A percentile compares a stretch with the other conserved stretches of the same genome.
phyloP scores from a whole-genome alignment of 1,284 basidiomycete species.

The Ustilago hordei region DNA sequence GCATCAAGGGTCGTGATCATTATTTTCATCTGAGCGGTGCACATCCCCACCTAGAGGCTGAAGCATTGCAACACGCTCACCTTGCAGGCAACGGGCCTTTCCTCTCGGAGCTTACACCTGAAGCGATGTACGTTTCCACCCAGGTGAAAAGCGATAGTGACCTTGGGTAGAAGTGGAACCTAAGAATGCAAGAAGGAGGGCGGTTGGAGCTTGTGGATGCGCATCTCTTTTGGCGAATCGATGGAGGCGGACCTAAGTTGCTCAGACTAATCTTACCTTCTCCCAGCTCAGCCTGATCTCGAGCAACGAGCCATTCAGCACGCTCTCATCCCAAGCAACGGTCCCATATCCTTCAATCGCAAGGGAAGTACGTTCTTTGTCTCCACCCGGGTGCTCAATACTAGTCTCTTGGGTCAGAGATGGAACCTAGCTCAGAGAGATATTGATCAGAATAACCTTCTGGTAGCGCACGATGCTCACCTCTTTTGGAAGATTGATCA shows the following conservation, averaged over 20 bases:
- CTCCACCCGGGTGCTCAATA: background rate
- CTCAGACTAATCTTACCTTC: slow-evolving; percentile 5
- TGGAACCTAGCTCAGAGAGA: slow-evolving; percentile 3
- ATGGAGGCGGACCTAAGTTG: slow-evolving; percentile 2
- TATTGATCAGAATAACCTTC: background rate
- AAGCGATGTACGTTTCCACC: slow-evolving; percentile 7
- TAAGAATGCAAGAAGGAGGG: background rate
- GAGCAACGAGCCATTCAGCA: background rate
- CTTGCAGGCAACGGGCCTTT: slow-evolving; percentile 9
- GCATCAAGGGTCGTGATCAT: background rate
- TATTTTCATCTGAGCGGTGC: slow-evolving; percentile 3
- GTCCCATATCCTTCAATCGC: background rate
- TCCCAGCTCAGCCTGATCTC: background rate
- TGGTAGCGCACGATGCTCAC: background rate
- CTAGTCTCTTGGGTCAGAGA: background rate
- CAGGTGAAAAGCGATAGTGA: slow-evolving; percentile 1
- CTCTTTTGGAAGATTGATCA: background rate
- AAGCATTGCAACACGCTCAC: slow-evolving; percentile 10
- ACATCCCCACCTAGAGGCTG: slow-evolving; percentile 7
- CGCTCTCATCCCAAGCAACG: background rate
- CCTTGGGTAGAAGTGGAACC: slow-evolving; percentile 15
- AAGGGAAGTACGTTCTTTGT: slow-evolving; percentile 2
- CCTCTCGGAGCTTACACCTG: background rate
- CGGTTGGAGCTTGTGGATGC: slow-evolving; percentile 5
- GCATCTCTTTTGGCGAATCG: slow-evolving; percentile 14